Conservation (phyloP, 371 early-diverging fungal genomes). For the Syncephalastrum sp. region DNA sequence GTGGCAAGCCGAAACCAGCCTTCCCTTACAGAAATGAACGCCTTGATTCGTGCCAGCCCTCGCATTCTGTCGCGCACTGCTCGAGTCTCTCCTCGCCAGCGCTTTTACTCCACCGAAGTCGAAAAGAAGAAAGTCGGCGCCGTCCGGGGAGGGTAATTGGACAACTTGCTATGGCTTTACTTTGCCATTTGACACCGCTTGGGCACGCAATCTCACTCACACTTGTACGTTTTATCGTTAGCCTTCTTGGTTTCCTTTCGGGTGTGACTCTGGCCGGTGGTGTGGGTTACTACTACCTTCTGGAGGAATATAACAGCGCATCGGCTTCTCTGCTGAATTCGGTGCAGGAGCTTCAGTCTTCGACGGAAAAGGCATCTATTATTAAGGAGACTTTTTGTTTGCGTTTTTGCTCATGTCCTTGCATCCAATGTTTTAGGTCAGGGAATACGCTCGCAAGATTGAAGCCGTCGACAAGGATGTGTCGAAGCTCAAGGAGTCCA, state of each 20-base stretch:
- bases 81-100: background rate
- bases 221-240: conserved; percentile 7
- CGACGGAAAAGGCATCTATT: conserved; percentile 64
- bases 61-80: conserved; percentile 9
- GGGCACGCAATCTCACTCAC: no score
- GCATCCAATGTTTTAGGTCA: conserved; percentile 41
- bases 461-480: conserved; percentile 70
- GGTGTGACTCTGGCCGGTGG: conserved; percentile 75
- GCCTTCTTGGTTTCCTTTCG: conserved; percentile 77
- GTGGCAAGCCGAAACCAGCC: no score
- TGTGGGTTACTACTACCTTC: conserved; percentile 76
- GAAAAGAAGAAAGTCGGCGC: conserved; percentile 26
- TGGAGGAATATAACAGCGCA: conserved; percentile 80
- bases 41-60: conserved; percentile 26
- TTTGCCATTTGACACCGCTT: background rate
- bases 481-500: conserved; percentile 50
- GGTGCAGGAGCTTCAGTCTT: conserved; percentile 73
- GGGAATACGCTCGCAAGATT: conserved; percentile 76
- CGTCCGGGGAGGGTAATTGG: conserved; percentile 28
- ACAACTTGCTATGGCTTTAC: background rate
- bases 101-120: conserved; percentile 15
- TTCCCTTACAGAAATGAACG: conserved; percentile 22
- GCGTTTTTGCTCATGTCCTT: no score
- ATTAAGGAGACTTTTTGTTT: no score
- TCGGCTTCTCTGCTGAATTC: conserved; percentile 69